Evolutionary conservation across 768 basidiomycete genomes (phyloP).

Genomic region (Termitomyces heimii): DNA sequence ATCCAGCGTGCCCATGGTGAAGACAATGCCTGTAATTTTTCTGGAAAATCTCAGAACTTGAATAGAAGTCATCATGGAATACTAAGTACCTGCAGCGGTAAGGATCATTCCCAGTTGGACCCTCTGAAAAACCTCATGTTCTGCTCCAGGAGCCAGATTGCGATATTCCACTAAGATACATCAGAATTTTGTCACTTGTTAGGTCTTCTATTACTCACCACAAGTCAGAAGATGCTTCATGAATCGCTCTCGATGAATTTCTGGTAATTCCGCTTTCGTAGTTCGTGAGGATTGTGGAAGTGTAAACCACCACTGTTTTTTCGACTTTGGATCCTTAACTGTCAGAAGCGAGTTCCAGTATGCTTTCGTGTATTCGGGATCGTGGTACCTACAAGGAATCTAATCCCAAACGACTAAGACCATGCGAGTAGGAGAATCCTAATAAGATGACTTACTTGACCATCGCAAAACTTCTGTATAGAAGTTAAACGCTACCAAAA

Average conservation of each 20-base stretch:
- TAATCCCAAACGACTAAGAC: not conserved
- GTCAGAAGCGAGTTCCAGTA: not conserved
- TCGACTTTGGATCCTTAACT: slow-evolving; percentile 55
- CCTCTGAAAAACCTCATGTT: slow-evolving; percentile 78
- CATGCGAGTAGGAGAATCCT: not conserved
- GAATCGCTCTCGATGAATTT: slow-evolving; percentile 45
- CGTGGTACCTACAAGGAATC: slow-evolving; percentile 17
- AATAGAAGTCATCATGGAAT: not conserved
- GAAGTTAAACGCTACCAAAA: slow-evolving; percentile 61
- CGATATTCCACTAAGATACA: slow-evolving; percentile 58
- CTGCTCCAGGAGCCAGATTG: slow-evolving; percentile 43
- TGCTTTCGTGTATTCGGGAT: not conserved
- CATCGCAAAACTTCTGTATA: slow-evolving; percentile 71
- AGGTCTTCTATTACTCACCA: slow-evolving; percentile 33
- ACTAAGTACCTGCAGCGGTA: slow-evolving; percentile 58
- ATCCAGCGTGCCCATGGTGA: slow-evolving; percentile 72
- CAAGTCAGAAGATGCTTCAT: slow-evolving; percentile 56
- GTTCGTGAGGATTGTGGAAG: slow-evolving; percentile 37
- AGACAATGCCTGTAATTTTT: slow-evolving; percentile 75
- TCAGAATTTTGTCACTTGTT: not conserved
- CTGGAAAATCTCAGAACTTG: slow-evolving; percentile 25
- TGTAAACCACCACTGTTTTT: slow-evolving; percentile 62
- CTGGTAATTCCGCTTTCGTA: slow-evolving; percentile 47
- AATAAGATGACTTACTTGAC: slow-evolving; percentile 36
- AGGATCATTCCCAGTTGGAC: slow-evolving; percentile 78